Evolutionary conservation across 768 basidiomycete genomes (phyloP).

Genomic region (Nidularia pulvinata): DNA sequence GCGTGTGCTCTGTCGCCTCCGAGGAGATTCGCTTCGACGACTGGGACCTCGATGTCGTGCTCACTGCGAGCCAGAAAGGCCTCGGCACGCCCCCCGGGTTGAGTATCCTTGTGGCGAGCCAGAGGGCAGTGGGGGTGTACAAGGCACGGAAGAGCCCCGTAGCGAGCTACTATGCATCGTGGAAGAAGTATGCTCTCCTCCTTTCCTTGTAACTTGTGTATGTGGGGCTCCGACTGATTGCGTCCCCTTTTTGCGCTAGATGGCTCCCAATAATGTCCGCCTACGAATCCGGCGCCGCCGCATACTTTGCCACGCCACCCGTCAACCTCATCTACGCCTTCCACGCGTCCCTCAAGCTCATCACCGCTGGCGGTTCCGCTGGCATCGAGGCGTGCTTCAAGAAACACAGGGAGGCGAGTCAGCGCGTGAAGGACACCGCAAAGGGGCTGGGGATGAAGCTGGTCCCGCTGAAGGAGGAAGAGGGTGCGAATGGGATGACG

Average conservation of each 20-base stretch:
- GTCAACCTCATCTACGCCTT: constrained; percentile 95
- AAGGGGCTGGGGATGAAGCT: constrained; percentile 69
- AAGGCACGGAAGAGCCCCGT: constrained; percentile 64
- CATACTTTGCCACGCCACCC: constrained; percentile 95
- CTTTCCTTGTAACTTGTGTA: too few species aligned
- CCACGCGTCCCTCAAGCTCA: constrained; percentile 74
- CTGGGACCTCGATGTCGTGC: constrained; percentile 90
- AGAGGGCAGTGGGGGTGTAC: constrained; percentile 74
- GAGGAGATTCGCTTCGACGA: constrained; percentile 95
- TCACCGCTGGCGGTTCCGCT: constrained; percentile 36
- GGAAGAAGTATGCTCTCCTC: constrained; percentile 56
- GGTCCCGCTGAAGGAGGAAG: constrained; percentile 59
- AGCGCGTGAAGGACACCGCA: constrained; percentile 68
- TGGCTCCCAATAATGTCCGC: constrained; percentile 95
- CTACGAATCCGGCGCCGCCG: constrained; percentile 79
- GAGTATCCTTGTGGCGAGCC: constrained; percentile 81
- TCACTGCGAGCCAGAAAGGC: constrained; percentile 90
- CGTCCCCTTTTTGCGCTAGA: too few species aligned
- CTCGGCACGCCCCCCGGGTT: constrained; percentile 93
- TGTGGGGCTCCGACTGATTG: too few species aligned
- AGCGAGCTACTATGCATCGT: constrained; percentile 84
- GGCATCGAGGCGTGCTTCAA: constrained; percentile 73
- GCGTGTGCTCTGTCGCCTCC: constrained; percentile 95
- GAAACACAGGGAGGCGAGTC: constrained; percentile 69
- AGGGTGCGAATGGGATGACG: constrained; percentile 94